A percentile compares a stretch with the other conserved stretches of the same genome.
Conservation (phyloP, 1,284 basidiomycete species). For the Cronartium quercuum region DNA sequence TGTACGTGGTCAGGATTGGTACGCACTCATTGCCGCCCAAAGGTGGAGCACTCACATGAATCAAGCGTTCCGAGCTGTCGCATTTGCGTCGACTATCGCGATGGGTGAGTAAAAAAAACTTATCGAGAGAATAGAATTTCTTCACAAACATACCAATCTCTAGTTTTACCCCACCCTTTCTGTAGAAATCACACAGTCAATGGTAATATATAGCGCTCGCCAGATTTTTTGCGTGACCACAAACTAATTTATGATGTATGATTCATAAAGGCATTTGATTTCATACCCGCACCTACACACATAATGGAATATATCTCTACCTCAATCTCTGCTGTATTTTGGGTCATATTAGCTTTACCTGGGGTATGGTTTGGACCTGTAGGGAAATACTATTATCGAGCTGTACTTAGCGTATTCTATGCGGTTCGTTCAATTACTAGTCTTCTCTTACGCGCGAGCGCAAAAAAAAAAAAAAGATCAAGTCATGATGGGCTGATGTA, state of each 20-base stretch:
- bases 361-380: conserved; percentile 39
- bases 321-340: conserved; percentile 32
- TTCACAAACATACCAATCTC: not conserved
- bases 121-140: not conserved
- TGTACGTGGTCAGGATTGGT: conserved; percentile 38
- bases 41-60: conserved; percentile 34
- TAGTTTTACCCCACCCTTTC: not conserved
- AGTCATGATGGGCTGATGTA: not conserved
- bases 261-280: conserved; percentile 26
- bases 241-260: not conserved
- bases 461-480: not conserved
- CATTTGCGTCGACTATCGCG: conserved; percentile 26
- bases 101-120: conserved; percentile 15
- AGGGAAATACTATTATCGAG: conserved; percentile 39
- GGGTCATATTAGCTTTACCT: conserved; percentile 29
- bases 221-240: not conserved
- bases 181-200: conserved; percentile 34
- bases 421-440: conserved; percentile 12
- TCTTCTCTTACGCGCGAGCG: not conserved
- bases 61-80: conserved; percentile 29
- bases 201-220: conserved; percentile 2
- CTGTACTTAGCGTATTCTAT: conserved; percentile 35
- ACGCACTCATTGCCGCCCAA: conserved; percentile 38
- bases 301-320: conserved; percentile 32
- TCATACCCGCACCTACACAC: conserved; percentile 29